phyloP scores from a whole-genome alignment of 805 yeast genomes.

The Starmera amethionina region DNA sequence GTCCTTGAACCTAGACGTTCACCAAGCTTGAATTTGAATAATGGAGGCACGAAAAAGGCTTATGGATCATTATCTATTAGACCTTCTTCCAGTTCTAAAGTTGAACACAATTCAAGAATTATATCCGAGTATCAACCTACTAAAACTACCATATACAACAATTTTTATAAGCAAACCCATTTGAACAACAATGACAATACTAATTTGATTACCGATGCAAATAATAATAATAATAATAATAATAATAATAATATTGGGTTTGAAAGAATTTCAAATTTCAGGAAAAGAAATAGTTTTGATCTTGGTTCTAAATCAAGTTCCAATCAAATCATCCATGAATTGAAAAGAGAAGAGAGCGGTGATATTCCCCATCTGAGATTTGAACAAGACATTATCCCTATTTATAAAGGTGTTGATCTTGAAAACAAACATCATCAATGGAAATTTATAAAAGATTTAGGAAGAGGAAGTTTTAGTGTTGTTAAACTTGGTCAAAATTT shows the following conservation, averaged over 20 bases:
- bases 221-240: too few relatives aligned
- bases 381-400: neutral
- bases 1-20: neutral
- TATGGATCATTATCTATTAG: conserved; percentile 4
- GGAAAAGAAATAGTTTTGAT: too few relatives aligned
- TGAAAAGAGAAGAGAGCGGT: too few relatives aligned
- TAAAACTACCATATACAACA: neutral
- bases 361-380: too few relatives aligned
- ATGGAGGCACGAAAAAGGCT: neutral
- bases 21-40: neutral
- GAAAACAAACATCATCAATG: conserved; percentile 13
- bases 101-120: conserved; percentile 14
- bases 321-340: neutral
- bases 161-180: neutral
- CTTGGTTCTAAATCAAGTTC: too few relatives aligned
- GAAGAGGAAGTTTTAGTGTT: conserved; percentile 60
- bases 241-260: too few relatives aligned
- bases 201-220: too few relatives aligned
- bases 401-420: conserved; percentile 11
- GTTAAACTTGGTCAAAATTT: conserved; percentile 40
- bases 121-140: conserved; percentile 24
- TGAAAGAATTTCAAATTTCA: too few relatives aligned
- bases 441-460: conserved; percentile 35
- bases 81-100: conserved; percentile 2
- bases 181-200: too few relatives aligned